Percentiles rank a stretch among this genome's conserved stretches.
Conservation (phyloP, 345 rosid genomes). For the Eucalyptus leucophloia region DNA sequence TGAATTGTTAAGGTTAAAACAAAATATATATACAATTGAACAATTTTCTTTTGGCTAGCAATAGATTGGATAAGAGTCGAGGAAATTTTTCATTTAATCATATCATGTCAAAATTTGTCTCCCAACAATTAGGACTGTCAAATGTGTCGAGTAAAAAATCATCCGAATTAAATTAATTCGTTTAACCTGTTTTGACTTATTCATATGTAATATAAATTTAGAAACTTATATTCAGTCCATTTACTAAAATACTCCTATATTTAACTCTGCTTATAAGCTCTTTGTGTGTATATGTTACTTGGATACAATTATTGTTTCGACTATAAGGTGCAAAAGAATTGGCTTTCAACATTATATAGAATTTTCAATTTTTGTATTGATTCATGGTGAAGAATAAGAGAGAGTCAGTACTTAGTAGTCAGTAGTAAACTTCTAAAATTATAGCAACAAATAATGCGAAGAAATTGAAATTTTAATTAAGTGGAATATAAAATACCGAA, state of each 20-base stretch:
- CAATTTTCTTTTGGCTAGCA: fast-evolving
- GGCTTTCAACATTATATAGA: not conserved
- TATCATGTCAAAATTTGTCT: not conserved
- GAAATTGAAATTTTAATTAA: too few relatives aligned
- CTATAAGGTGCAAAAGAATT: not conserved
- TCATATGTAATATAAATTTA: too few relatives aligned
- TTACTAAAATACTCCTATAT: too few relatives aligned
- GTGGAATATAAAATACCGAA: not conserved
- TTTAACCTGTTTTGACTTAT: too few relatives aligned
- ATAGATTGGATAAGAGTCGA: not conserved
- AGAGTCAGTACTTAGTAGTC: not conserved
- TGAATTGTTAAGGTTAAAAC: fast-evolving
- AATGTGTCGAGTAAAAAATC: too few relatives aligned
- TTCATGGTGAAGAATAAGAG: not conserved
- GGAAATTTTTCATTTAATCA: not conserved
- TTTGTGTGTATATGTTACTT: not conserved
- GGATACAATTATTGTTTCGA: not conserved
- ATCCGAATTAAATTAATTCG: fast-evolving
- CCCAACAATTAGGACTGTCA: fast-evolving
- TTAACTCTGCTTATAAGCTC: too few relatives aligned
- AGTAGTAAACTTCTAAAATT: not conserved
- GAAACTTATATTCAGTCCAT: not conserved
- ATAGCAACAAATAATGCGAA: not conserved
- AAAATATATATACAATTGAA: fast-evolving
- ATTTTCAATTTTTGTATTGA: too few relatives aligned